These are phyloP conservation scores for Jacaranda copaia DNA, from an alignment of 257 asterid species.

Conservation along the genomic window DNA sequence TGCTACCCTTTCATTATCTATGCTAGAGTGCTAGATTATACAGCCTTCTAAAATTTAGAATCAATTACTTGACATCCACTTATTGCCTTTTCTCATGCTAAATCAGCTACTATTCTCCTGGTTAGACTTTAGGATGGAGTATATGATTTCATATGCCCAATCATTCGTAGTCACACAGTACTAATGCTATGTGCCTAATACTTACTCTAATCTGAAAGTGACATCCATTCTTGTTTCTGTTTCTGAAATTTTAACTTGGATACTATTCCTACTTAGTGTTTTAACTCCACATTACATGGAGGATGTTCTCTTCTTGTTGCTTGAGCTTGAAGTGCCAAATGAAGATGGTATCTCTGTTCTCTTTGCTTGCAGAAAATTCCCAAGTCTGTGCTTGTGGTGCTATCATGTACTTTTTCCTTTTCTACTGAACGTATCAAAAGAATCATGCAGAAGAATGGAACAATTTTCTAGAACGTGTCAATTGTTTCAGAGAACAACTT, in stretches of 20 bases:
- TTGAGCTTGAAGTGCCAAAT: conserved; percentile 80
- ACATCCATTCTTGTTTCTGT: conserved; percentile 3
- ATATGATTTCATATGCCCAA: background rate
- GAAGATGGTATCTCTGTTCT: conserved; percentile 95
- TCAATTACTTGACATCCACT: no score
- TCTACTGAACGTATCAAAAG: conserved; percentile 28
- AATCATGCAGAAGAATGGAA: conserved; percentile 81
- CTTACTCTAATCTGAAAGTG: background rate
- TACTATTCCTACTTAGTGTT: conserved; percentile 56
- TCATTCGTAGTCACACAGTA: conserved; percentile 14
- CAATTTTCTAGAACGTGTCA: conserved; percentile 84
- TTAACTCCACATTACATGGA: conserved; percentile 91
- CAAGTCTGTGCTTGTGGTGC: conserved; percentile 61
- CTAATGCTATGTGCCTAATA: background rate
- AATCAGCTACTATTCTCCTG: no score
- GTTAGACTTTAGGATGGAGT: no score
- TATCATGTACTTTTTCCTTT: conserved; percentile 44
- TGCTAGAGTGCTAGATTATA: no score
- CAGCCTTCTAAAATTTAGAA: no score
- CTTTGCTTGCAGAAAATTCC: conserved; percentile 89
- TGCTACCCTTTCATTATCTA: no score
- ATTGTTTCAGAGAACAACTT: conserved; percentile 65
- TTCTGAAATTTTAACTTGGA: conserved; percentile 13
- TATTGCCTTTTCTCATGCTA: no score
- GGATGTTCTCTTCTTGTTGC: conserved; percentile 87